phyloP scores from a whole-genome alignment of 495 filamentous ascomycete genomes.

The Choiromyces venosus region DNA sequence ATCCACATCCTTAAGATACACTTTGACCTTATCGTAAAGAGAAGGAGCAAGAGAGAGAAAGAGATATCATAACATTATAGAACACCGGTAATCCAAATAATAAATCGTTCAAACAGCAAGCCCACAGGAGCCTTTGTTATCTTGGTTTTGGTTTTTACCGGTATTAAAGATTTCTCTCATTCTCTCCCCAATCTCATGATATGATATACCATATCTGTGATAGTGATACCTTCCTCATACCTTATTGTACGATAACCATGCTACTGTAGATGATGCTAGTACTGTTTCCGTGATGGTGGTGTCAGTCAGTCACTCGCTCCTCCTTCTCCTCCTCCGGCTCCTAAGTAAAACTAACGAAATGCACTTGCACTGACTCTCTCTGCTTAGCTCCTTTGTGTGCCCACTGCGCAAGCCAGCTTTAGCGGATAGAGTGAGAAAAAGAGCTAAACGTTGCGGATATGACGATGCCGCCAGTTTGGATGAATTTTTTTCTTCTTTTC shows the following conservation, averaged over 20 bases:
- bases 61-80: background rate
- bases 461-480: constrained; percentile 24
- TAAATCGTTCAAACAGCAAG: background rate
- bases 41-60: constrained; percentile 2
- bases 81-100: background rate
- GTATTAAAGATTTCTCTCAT: background rate
- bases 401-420: background rate
- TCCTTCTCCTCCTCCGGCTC: background rate
- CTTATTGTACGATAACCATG: background rate
- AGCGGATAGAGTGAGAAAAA: background rate
- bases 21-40: constrained; percentile 3
- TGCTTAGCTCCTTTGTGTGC: background rate
- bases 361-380: background rate
- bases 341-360: background rate
- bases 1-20: background rate
- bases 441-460: constrained; percentile 35
- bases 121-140: background rate
- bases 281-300: background rate
- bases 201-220: background rate
- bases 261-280: background rate
- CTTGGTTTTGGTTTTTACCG: background rate
- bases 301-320: background rate
- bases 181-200: background rate
- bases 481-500: constrained; percentile 17
- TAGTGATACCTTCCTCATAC: constrained; percentile 2